These are phyloP conservation scores for Rhodotorula graminis DNA, from an alignment of 768 basidiomycete genomes.

Conservation along the genomic window DNA sequence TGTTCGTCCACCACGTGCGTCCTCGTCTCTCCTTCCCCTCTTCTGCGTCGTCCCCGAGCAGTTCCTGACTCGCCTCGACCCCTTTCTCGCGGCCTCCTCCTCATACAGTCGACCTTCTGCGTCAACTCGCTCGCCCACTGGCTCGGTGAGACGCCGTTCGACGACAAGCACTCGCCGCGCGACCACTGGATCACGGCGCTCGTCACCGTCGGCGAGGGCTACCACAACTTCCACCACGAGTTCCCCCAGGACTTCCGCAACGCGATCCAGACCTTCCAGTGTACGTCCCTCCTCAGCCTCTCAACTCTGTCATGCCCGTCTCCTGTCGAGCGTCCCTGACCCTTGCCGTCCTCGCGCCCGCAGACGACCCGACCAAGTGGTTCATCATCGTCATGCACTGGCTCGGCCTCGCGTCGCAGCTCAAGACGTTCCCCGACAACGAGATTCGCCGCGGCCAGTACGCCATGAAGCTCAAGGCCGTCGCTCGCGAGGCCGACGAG, in stretches of 20 bases:
- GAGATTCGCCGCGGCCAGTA: slow-evolving; percentile 77
- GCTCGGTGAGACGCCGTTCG: slow-evolving; percentile 73
- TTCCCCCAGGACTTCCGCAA: slow-evolving; percentile 77
- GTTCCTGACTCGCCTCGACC: too few relatives aligned
- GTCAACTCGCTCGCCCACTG: slow-evolving; percentile 86
- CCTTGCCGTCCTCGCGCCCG: background rate
- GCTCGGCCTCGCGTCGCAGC: slow-evolving; percentile 70
- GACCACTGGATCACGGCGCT: slow-evolving; percentile 69
- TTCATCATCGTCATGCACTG: slow-evolving; percentile 67
- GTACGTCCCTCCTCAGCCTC: background rate
- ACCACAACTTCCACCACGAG: slow-evolving; percentile 79
- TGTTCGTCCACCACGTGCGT: slow-evolving; percentile 75
- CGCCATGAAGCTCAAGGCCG: slow-evolving; percentile 73
- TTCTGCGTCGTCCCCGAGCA: background rate
- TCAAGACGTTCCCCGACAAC: slow-evolving; percentile 80
- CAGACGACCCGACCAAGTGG: slow-evolving; percentile 64
- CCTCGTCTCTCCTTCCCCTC: background rate
- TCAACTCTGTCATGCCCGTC: slow-evolving; percentile 45
- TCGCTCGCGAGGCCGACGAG: slow-evolving; percentile 56
- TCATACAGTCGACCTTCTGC: slow-evolving; percentile 70
- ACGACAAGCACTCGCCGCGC: slow-evolving; percentile 59
- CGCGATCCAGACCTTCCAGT: slow-evolving; percentile 54
- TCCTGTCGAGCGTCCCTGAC: too few relatives aligned
- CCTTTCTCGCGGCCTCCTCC: background rate
- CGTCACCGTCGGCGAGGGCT: slow-evolving; percentile 79